Conservation (phyloP, 768 basidiomycete genomes). For the Chlorophyllum brunneum region DNA sequence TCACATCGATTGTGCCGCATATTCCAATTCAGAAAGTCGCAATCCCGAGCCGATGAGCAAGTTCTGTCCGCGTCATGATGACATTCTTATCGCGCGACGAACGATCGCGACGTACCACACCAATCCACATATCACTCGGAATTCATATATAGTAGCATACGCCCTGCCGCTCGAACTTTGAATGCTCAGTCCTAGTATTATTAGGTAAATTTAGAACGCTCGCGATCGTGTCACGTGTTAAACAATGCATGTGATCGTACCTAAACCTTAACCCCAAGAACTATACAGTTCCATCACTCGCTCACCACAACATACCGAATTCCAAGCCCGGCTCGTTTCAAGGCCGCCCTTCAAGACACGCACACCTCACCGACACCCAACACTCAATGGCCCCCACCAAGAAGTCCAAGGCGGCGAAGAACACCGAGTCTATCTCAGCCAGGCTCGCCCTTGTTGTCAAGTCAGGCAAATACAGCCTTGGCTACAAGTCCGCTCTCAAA, state of each 20-base stretch:
- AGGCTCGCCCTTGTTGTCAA: conserved; percentile 95
- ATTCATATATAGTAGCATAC: too few species aligned
- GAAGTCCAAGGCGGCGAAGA: conserved; percentile 93
- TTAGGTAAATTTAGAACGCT: too few species aligned
- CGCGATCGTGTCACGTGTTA: too few species aligned
- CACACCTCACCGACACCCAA: conserved; percentile 21
- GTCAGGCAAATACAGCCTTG: conserved; percentile 95
- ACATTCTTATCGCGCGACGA: too few species aligned
- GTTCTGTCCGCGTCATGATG: too few species aligned
- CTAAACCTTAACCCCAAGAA: conserved; percentile 23
- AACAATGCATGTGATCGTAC: too few species aligned
- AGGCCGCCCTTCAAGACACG: conserved; percentile 15
- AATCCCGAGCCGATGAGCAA: too few species aligned
- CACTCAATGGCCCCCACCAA: conserved; percentile 89
- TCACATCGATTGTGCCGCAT: neutral
- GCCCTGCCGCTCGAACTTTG: too few species aligned
- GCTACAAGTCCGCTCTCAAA: conserved; percentile 98
- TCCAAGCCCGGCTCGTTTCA: neutral
- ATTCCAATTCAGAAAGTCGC: neutral
- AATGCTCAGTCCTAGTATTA: too few species aligned
- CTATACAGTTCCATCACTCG: conserved; percentile 25
- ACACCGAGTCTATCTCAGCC: conserved; percentile 89
- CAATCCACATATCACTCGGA: too few species aligned
- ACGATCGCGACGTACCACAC: too few species aligned
- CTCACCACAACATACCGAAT: conserved; percentile 4